Evolutionary conservation across 768 basidiomycete genomes (phyloP), one percentile per base, ranked within the genome.

Genomic region (Termitomyces sp.): DNA sequence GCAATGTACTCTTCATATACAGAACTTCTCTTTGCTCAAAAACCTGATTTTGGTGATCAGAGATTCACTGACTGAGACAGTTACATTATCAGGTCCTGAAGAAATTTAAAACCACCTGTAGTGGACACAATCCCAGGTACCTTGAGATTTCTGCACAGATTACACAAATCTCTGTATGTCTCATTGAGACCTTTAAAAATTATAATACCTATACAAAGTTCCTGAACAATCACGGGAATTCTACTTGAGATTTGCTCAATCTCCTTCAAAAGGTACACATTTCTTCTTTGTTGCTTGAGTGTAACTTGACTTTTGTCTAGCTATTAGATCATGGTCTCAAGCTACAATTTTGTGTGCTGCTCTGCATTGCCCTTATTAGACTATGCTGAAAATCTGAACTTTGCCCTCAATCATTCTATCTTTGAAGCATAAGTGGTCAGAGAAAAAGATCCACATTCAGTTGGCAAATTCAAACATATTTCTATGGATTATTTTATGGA

Each of bases 391-490:
- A 56, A 51, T 67, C 69, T 2, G 62, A 63, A 13, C 61, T 68
- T 9, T 67, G 68, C 34, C 72, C 72, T n/a, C 59, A 61, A 13
- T 65, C 66, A 27, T 65, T 69, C 36, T 37, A 58, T 2, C 52
- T 68, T 26, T 46, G 43, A 26, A 52, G 53, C 20, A 57, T 60
- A n/a, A 56, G 44, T 7, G 49, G 46, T 16, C 48, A 52, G 41
- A n/a, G 39, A 29, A 0, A 57, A 59, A 4, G 51, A 49, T 10
- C 55, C 61, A 6, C 56, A 57, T 18, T 53, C 66, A 4, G 56
- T 51, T 4, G 70, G 70, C 2, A 51, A 62, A 7, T 72, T 67
- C 39, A 64, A 67, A 2, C 69, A 71, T 20, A 60, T 72, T 22
- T 68, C 66, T 59, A 65, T 58, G 60, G 69, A 65, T 1, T 18